Conservation (phyloP, 352 stramenopile species). For the Stephanocyclus meneghinianus region DNA sequence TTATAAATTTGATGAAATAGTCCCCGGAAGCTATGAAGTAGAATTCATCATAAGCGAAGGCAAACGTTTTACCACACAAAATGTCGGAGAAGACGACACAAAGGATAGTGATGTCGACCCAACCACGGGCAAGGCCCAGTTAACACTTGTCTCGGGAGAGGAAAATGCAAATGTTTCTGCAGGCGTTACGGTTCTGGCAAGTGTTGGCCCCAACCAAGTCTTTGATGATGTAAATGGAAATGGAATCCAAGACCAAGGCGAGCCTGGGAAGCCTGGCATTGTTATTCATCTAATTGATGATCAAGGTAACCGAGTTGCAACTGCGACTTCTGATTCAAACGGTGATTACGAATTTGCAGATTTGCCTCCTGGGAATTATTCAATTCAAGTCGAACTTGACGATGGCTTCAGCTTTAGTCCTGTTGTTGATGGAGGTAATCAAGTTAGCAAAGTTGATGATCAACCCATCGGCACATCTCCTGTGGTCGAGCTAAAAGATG, state of each 20-base stretch:
- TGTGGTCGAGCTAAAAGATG: constrained; percentile 19
- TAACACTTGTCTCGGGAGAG: constrained; percentile 26
- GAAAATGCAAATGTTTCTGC: constrained; percentile 27
- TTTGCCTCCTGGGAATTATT: constrained; percentile 26
- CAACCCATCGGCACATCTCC: constrained; percentile 36
- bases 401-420: constrained; percentile 32
- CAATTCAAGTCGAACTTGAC: constrained; percentile 29
- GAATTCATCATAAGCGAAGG: constrained; percentile 18
- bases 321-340: constrained; percentile 19
- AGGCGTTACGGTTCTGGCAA: constrained; percentile 21
- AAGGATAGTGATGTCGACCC: constrained; percentile 44
- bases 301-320: constrained; percentile 11
- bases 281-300: constrained; percentile 23
- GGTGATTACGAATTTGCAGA: constrained; percentile 31
- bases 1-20: constrained; percentile 26
- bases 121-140: constrained; percentile 14
- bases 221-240: constrained; percentile 44
- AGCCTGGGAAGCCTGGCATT: constrained; percentile 24
- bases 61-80: constrained; percentile 25
- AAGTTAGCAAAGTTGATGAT: constrained; percentile 31
- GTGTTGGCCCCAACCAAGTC: constrained; percentile 35
- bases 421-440: constrained; percentile 39
- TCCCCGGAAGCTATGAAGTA: constrained; percentile 33
- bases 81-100: constrained; percentile 20
- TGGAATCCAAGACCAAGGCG: constrained; percentile 31